Percentiles rank a stretch among this genome's conserved stretches.
phyloP scores from a whole-genome alignment of 208 protist species.

The Acanthamoeba lenticulata region DNA sequence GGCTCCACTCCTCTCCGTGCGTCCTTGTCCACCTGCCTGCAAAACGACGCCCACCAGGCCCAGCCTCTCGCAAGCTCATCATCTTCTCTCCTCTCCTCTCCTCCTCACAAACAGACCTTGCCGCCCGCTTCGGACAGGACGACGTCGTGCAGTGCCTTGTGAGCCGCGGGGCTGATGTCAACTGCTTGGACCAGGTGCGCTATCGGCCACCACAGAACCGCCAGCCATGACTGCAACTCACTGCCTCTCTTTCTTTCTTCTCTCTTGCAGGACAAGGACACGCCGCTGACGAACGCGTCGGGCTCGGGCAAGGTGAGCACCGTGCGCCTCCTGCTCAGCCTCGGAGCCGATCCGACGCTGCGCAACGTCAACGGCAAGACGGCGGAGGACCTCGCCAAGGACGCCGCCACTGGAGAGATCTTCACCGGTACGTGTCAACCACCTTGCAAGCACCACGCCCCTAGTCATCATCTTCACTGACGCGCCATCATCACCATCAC shows the following conservation, averaged over 20 bases:
- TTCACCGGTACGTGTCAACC: constrained; percentile 26
- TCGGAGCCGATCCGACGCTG: background rate
- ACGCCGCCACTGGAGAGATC: background rate
- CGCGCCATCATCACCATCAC: background rate
- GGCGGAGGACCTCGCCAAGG: background rate
- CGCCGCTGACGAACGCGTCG: background rate
- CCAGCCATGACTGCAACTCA: background rate
- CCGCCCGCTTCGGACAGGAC: background rate
- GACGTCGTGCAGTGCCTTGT: background rate
- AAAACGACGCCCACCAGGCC: background rate
- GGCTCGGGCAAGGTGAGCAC: constrained; percentile 13
- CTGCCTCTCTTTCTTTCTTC: background rate
- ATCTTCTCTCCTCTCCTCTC: background rate
- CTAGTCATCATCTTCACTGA: too few relatives aligned
- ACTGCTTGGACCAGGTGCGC: background rate
- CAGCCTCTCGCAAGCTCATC: too few relatives aligned
- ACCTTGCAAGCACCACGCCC: too few relatives aligned
- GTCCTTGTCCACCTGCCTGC: background rate
- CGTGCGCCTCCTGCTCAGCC: background rate
- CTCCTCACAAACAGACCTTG: background rate
- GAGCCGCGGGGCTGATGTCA: background rate
- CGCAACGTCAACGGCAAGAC: background rate
- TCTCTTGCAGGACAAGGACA: background rate
- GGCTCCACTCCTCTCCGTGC: background rate
- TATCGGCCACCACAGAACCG: background rate